These are phyloP conservation scores for Posidonia oceanica DNA, from an alignment of 116 monocot species.

Conservation along the genomic window DNA sequence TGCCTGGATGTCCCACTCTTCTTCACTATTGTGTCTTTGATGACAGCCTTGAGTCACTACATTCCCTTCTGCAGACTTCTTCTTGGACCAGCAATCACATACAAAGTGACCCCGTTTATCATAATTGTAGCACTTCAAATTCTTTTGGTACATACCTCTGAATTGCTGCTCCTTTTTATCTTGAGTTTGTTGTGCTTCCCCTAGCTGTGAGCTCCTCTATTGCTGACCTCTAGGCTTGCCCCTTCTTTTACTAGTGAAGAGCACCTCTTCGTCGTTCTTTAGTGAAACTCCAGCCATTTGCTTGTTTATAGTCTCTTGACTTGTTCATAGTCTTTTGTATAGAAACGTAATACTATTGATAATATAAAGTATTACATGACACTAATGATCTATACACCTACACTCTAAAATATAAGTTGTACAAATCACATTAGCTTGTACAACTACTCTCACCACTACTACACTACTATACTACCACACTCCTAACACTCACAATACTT, in stretches of 20 bases:
- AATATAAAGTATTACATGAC: no score
- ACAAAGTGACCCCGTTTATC: neutral
- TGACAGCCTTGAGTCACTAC: neutral
- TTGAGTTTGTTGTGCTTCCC: neutral
- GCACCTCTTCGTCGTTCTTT: neutral
- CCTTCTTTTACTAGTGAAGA: neutral
- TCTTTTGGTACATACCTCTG: neutral
- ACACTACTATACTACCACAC: no score
- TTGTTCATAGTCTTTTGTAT: neutral
- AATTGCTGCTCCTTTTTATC: neutral
- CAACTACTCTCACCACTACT: no score
- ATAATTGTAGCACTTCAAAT: neutral
- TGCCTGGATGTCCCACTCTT: no score
- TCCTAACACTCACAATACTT: no score
- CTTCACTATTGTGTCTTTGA: neutral
- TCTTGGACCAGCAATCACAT: neutral
- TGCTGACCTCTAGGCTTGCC: neutral
- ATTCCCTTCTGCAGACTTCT: neutral
- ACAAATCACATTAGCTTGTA: no score
- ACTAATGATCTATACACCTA: no score
- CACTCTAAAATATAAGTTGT: no score
- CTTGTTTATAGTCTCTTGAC: neutral
- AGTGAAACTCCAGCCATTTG: neutral
- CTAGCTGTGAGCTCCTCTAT: neutral
- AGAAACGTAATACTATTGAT: no score